phyloP scores from a whole-genome alignment of 495 filamentous ascomycete species.

The Beverwykella pulmonaria region DNA sequence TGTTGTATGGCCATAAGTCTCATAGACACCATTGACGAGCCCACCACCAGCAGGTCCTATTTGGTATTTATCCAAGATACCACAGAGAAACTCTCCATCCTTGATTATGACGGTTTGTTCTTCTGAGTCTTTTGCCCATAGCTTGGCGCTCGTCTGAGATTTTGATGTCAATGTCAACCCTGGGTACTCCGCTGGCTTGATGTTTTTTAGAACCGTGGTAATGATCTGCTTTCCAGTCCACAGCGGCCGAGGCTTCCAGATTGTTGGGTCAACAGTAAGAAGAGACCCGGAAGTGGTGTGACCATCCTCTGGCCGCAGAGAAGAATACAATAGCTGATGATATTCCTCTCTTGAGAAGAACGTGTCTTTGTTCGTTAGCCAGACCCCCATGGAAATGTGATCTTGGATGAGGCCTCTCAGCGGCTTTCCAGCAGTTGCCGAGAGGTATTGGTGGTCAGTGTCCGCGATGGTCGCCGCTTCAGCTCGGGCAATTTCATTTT shows the following conservation, averaged over 20 bases:
- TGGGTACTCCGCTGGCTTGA: slow-evolving; percentile 70
- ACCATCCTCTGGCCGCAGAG: slow-evolving; percentile 83
- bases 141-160: slow-evolving; percentile 70
- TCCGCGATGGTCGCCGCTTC: slow-evolving; percentile 92
- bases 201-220: slow-evolving; percentile 90
- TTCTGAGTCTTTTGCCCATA: slow-evolving; percentile 65
- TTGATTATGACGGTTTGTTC: slow-evolving; percentile 78
- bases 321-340: slow-evolving; percentile 87
- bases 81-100: slow-evolving; percentile 82
- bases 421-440: slow-evolving; percentile 89
- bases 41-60: slow-evolving; percentile 86
- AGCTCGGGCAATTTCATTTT: slow-evolving; percentile 89
- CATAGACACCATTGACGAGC: slow-evolving; percentile 88
- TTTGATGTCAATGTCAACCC: slow-evolving; percentile 79
- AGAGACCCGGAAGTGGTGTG: slow-evolving; percentile 75
- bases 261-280: slow-evolving; percentile 73
- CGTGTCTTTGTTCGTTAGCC: slow-evolving; percentile 88
- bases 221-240: slow-evolving; percentile 99
- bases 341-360: slow-evolving; percentile 89
- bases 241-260: slow-evolving; percentile 75
- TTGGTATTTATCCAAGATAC: slow-evolving; percentile 95
- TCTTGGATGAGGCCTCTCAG: slow-evolving; percentile 97
- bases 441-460: slow-evolving; percentile 96
- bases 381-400: slow-evolving; percentile 92
- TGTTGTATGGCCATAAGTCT: slow-evolving; percentile 83